Percentiles rank a stretch among this genome's conserved stretches.
These are phyloP conservation scores for Sporothrix protearum DNA, from an alignment of 2,329 filamentous ascomycete species.

Conservation along the genomic window DNA sequence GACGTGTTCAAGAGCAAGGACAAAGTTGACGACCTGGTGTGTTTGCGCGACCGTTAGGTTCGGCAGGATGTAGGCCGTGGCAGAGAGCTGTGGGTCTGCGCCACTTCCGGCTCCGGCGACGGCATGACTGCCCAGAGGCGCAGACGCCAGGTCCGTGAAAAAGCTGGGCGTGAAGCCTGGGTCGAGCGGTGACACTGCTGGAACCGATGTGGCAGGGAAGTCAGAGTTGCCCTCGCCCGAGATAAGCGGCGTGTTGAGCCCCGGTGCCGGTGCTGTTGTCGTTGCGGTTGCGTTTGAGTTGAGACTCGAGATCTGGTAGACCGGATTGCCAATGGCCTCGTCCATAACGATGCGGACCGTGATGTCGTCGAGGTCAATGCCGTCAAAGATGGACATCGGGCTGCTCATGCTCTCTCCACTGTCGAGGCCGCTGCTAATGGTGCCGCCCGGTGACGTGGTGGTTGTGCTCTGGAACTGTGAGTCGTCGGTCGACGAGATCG, in stretches of 20 bases:
- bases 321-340: constrained; percentile 41
- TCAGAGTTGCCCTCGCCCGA: neutral
- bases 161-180: constrained; percentile 17
- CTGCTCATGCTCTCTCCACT: neutral
- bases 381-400: constrained; percentile 32
- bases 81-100: neutral
- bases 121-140: neutral
- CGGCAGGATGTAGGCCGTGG: constrained; percentile 24
- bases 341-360: constrained; percentile 44
- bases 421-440: constrained; percentile 8
- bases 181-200: constrained; percentile 16
- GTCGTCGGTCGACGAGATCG: neutral
- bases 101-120: neutral
- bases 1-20: constrained; percentile 51
- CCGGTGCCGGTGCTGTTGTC: neutral
- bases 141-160: constrained; percentile 17
- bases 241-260: neutral
- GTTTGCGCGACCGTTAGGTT: constrained; percentile 41
- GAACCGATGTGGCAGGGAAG: neutral
- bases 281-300: neutral
- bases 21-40: constrained; percentile 50
- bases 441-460: neutral
- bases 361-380: constrained; percentile 40
- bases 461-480: neutral
- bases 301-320: constrained; percentile 40